These are phyloP conservation scores for Amniculicola lignicola DNA, from an alignment of 495 filamentous ascomycete species.

Conservation along the genomic window DNA sequence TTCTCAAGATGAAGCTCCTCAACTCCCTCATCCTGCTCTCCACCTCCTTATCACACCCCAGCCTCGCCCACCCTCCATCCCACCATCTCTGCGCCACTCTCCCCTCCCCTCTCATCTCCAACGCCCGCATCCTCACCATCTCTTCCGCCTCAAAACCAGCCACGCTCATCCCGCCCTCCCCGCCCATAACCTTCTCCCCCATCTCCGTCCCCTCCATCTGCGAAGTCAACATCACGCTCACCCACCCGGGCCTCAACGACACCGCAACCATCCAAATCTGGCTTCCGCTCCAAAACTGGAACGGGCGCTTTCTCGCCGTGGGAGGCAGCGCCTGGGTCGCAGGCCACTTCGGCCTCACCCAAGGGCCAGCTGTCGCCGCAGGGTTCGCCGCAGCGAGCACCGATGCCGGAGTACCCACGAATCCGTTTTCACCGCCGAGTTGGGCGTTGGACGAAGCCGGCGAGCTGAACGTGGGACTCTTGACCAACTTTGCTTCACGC, in stretches of 20 bases:
- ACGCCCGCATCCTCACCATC: no score
- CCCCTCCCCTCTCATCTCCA: no score
- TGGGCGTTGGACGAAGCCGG: conserved; percentile 26
- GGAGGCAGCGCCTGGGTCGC: conserved; percentile 4
- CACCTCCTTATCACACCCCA: no score
- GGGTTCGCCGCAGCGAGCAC: conserved; percentile 2
- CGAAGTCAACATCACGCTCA: not conserved
- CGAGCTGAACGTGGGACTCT: conserved; percentile 31
- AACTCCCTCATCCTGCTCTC: no score
- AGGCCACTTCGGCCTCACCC: not conserved
- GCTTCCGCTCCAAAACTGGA: conserved; percentile 5
- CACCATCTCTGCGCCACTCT: no score
- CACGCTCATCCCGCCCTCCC: no score
- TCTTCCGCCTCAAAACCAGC: no score
- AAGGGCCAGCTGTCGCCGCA: conserved; percentile 2
- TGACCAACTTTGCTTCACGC: conserved; percentile 14
- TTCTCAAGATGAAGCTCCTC: no score
- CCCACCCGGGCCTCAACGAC: not conserved
- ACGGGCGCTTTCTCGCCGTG: not conserved
- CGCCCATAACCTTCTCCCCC: not conserved
- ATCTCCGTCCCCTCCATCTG: not conserved
- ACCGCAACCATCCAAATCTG: not conserved
- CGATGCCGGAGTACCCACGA: not conserved
- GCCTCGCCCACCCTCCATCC: no score
- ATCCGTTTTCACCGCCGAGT: not conserved